These are phyloP conservation scores for Trametes cubensis DNA, from an alignment of 768 basidiomycete genomes.

Conservation along the genomic window DNA sequence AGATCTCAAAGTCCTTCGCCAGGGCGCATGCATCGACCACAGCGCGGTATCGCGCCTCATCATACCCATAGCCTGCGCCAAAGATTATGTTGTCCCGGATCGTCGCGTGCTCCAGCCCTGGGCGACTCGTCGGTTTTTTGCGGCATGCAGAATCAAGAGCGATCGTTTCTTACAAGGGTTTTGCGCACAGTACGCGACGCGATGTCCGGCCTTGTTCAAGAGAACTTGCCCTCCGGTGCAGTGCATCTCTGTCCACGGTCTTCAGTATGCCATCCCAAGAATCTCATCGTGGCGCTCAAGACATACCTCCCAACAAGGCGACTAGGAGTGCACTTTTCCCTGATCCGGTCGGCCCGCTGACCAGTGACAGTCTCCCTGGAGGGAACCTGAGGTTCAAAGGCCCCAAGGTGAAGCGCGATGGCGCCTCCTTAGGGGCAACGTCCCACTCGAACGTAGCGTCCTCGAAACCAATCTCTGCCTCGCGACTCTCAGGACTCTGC, in stretches of 20 bases:
- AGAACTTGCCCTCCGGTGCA: constrained; percentile 55
- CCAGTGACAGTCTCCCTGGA: constrained; percentile 54
- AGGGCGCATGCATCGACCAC: constrained; percentile 80
- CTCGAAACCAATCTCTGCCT: constrained; percentile 52
- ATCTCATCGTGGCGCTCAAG: too few relatives aligned
- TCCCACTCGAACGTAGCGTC: constrained; percentile 64
- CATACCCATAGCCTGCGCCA: constrained; percentile 58
- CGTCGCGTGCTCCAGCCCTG: constrained; percentile 80
- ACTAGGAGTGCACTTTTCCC: constrained; percentile 69
- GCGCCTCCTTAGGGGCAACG: constrained; percentile 33
- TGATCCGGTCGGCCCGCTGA: constrained; percentile 68
- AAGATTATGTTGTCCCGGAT: constrained; percentile 84
- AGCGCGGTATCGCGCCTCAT: constrained; percentile 62
- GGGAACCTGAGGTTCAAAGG: constrained; percentile 64
- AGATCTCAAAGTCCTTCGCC: constrained; percentile 65
- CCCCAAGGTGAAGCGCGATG: constrained; percentile 54
- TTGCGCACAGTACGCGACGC: constrained; percentile 71
- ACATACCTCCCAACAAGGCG: constrained; percentile 67
- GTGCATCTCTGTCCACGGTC: constrained; percentile 52
- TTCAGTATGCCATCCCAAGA: too few relatives aligned
- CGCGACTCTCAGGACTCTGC: not conserved
- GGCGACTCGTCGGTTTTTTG: constrained; percentile 29
- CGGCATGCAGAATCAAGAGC: not conserved
- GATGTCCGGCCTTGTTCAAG: constrained; percentile 58
- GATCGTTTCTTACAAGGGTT: constrained; percentile 51